phyloP scores from a whole-genome alignment of 2,329 filamentous ascomycete genomes.

The Elsinoe perseae region DNA sequence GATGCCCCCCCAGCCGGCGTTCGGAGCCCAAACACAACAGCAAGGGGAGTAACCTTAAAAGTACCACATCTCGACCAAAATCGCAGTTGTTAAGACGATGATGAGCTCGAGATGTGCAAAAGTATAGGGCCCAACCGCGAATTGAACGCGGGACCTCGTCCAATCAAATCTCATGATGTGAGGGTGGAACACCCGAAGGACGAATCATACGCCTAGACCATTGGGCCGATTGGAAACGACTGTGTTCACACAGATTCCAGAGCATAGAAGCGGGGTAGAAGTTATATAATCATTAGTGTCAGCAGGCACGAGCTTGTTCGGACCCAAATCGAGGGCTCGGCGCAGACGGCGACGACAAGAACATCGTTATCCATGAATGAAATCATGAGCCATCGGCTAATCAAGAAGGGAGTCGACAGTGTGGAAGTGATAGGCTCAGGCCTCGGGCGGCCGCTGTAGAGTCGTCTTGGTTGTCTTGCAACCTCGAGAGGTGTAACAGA shows the following conservation, averaged over 20 bases:
- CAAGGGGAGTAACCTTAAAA: too few relatives aligned
- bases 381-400: not conserved
- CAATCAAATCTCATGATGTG: not conserved
- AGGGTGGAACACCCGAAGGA: slow-evolving; percentile 5
- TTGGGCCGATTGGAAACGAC: not conserved
- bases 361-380: too few relatives aligned
- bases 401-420: not conserved
- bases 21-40: too few relatives aligned
- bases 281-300: not conserved
- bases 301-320: too few relatives aligned
- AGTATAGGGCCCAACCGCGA: slow-evolving; percentile 3
- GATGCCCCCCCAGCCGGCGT: too few relatives aligned
- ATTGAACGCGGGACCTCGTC: slow-evolving; percentile 16
- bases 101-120: not conserved
- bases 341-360: too few relatives aligned
- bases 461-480: too few relatives aligned
- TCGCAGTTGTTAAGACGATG: too few relatives aligned
- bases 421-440: not conserved
- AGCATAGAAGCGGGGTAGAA: not conserved
- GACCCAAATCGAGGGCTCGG: too few relatives aligned
- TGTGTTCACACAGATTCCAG: not conserved
- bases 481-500: too few relatives aligned
- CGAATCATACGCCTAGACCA: slow-evolving; percentile 16
- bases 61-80: too few relatives aligned
- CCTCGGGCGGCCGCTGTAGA: too few relatives aligned